Evolutionary conservation across 768 basidiomycete genomes (phyloP).

Genomic region (Polyporus arcularius): DNA sequence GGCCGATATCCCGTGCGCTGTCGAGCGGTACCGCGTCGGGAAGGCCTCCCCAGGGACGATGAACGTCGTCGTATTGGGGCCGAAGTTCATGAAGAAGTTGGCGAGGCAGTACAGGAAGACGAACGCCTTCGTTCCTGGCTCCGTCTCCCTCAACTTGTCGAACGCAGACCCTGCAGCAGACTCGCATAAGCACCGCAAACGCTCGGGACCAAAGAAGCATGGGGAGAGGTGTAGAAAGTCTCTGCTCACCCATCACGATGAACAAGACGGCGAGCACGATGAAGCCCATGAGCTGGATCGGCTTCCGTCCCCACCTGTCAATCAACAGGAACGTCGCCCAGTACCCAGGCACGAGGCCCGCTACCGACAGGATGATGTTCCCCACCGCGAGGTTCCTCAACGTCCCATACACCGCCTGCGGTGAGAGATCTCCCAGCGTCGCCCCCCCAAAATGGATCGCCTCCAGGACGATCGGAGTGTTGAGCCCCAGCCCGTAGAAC

Average conservation of each 20-base stretch:
- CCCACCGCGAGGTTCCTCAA: conserved; percentile 34
- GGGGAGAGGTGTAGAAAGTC: neutral
- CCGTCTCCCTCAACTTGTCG: conserved; percentile 29
- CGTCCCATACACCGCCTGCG: conserved; percentile 26
- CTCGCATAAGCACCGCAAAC: neutral
- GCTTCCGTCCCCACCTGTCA: conserved; percentile 40
- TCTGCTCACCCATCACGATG: conserved; percentile 31
- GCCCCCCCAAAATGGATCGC: conserved; percentile 29
- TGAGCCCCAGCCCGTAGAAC: conserved; percentile 52
- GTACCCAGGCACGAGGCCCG: conserved; percentile 42
- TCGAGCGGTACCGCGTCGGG: conserved; percentile 44
- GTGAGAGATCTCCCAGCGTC: conserved; percentile 9
- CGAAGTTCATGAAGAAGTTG: conserved; percentile 48
- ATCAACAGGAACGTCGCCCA: conserved; percentile 38
- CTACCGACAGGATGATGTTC: conserved; percentile 38
- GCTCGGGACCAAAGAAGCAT: neutral
- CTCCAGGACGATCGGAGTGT: conserved; percentile 43
- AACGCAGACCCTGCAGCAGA: conserved; percentile 28
- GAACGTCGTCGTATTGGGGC: conserved; percentile 43
- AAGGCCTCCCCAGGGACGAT: conserved; percentile 43
- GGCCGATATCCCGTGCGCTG: conserved; percentile 44
- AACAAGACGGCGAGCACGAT: conserved; percentile 34
- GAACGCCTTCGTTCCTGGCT: conserved; percentile 30
- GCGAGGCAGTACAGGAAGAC: conserved; percentile 42
- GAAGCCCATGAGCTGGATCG: conserved; percentile 44